Base-by-base conservation (phyloP, 306 rosid species). In the Vachellia collinsii region DNA sequence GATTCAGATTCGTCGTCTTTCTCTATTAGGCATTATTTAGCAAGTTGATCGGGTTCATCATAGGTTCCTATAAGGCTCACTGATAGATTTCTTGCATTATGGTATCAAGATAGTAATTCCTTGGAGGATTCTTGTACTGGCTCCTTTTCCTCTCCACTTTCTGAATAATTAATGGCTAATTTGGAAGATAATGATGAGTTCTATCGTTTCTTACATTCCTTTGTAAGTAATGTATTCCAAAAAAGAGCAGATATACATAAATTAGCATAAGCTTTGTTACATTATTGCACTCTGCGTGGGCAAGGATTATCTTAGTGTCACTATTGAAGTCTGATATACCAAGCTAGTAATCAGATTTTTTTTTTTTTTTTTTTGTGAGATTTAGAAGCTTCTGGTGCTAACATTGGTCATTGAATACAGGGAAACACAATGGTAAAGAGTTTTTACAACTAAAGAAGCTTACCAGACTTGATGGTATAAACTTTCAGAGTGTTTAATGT, bases 351-450 rank as follows among this genome's bases (percentile, higher is more conserved):
- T 79, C 58, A 66, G 19, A 36, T 50, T 50, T 70, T 41, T 70
- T 8, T 44, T 44, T 64, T 54, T 77, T 72, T 34, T n/a, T 75
- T 76, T 70, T 34, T 70, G 69, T 56, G 64, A 56, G 66, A 10
- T 50, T 64, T 81, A 29, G 77, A 75, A 64, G 75, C 77, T 81
- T 46, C 62, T 74, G 74, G 81, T 70, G 80, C 42, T 78, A 47
- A 65, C 69, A 70, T 61, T 20, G 72, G 64, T 83, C 80, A 14
- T 77, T 77, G 56, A 76, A 63, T 75, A 53, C 53, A 48, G 44
- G 76, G 8, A 34, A 36, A 46, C 53, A 53, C 6, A 69, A 75
- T 61, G 64, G 74, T 59, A 34, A 14, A 12, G 25, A 72, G 22
- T 59, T 77, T 50, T 77, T 76, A 44, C 79, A 61, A 77, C 77